Evolutionary conservation across 1,284 basidiomycete species (phyloP).

Genomic region (Ustilago xerochloae): DNA sequence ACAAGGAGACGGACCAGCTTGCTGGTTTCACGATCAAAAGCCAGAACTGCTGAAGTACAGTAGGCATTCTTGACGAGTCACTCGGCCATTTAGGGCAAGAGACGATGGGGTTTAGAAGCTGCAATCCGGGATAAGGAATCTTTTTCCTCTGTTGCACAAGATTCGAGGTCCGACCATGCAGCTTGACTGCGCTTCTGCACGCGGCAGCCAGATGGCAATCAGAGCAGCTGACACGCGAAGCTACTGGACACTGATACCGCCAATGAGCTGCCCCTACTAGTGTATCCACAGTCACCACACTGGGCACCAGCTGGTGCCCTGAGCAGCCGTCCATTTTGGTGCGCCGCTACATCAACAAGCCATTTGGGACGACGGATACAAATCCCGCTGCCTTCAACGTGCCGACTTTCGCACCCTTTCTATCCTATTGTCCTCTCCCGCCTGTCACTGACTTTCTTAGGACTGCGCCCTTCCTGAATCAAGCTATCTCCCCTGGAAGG

Average conservation of each 20-base stretch:
- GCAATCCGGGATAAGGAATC: background rate
- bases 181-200: background rate
- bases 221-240: background rate
- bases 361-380: background rate
- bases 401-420: background rate
- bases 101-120: no score
- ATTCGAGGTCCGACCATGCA: conserved; percentile 4
- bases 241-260: no score
- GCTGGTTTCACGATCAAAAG: background rate
- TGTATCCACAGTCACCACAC: no score
- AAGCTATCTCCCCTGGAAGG: no score
- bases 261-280: no score
- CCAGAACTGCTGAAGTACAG: background rate
- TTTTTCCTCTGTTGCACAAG: background rate
- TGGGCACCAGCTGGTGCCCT: no score
- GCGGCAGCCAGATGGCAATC: background rate
- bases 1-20: background rate
- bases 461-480: no score
- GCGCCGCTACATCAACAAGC: conserved; percentile 5
- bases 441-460: no score
- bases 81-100: background rate
- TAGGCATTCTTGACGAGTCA: background rate
- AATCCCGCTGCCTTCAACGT: background rate
- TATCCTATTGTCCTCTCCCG: background rate
- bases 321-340: background rate